phyloP scores from a whole-genome alignment of 495 filamentous ascomycete genomes.

The Aspergillus bertholletiae region DNA sequence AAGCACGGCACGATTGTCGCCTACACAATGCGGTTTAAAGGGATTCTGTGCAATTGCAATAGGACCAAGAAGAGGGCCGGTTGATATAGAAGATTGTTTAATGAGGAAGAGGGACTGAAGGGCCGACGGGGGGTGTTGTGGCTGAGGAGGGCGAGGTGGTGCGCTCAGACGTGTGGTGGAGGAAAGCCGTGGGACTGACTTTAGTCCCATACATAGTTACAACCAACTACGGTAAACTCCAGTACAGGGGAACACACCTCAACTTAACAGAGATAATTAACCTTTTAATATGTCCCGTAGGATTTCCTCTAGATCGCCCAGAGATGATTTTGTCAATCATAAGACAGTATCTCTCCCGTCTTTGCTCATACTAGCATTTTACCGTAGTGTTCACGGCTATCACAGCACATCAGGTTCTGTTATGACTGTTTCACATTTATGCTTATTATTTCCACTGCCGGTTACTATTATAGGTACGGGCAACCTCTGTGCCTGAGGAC shows the following conservation, averaged over 20 bases:
- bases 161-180: constrained; percentile 19
- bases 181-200: constrained; percentile 12
- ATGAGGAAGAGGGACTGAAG: constrained; percentile 4
- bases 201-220: background rate
- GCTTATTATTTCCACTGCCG: background rate
- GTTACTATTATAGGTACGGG: background rate
- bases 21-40: background rate
- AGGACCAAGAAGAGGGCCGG: background rate
- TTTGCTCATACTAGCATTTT: too few relatives aligned
- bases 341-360: too few relatives aligned
- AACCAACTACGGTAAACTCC: background rate
- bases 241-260: background rate
- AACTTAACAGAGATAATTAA: background rate
- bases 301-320: too few relatives aligned
- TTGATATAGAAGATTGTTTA: background rate
- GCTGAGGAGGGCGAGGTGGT: constrained; percentile 11
- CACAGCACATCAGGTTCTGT: too few relatives aligned
- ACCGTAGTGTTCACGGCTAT: too few relatives aligned
- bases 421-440: background rate
- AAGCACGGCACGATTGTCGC: constrained; percentile 6
- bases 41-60: background rate
- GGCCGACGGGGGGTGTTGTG: constrained; percentile 6
- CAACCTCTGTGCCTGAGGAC: background rate
- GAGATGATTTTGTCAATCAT: too few relatives aligned
- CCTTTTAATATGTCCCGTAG: too few relatives aligned